Evolutionary conservation across 75 land plant species (phyloP), one percentile per base, ranked within the genome.

Genomic region (Cupressus sempervirens): DNA sequence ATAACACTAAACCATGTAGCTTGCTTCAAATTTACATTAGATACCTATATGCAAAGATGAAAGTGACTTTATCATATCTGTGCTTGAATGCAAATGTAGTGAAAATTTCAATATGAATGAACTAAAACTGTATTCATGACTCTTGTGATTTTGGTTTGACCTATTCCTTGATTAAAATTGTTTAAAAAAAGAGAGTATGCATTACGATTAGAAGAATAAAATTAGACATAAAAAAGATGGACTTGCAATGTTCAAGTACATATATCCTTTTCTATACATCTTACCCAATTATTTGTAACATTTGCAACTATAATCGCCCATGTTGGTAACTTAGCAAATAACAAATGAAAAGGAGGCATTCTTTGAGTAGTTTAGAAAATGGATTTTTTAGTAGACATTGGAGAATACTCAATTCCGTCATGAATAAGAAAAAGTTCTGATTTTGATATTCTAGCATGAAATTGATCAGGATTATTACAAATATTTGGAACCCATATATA

Each of bases 1-100:
- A 93, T 84, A 7, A 98, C 99, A 90, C 99, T 98, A 84, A 96
- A 98, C 99, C 99, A 98, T 52, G 99, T 94, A 40, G 99, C 98
- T 86, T 98, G 97, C 81, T 92, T 94, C 91, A 98, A 87, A 82
- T 98, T 98, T 62, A 98, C 97, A 86, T 92, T 83, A 77, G 92
- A n/a, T n/a, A n/a, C n/a, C n/a, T n/a, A n/a, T n/a, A n/a, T n/a
- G n/a, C n/a, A n/a, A n/a, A n/a, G n/a, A n/a, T n/a, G n/a, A n/a
- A n/a, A n/a, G n/a, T n/a, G n/a, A n/a, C n/a, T n/a, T n/a, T n/a
- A n/a, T n/a, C n/a, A n/a, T n/a, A n/a, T n/a, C n/a, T n/a, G n/a
- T n/a, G n/a, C n/a, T n/a, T n/a, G n/a, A n/a, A n/a, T n/a, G n/a
- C n/a, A n/a, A n/a, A n/a, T n/a, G n/a, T n/a, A n/a, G n/a, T n/a